Evolutionary conservation across 2,329 filamentous ascomycete genomes (phyloP), one percentile per base, ranked within the genome.

Genomic region (Sarocladium oryzae): DNA sequence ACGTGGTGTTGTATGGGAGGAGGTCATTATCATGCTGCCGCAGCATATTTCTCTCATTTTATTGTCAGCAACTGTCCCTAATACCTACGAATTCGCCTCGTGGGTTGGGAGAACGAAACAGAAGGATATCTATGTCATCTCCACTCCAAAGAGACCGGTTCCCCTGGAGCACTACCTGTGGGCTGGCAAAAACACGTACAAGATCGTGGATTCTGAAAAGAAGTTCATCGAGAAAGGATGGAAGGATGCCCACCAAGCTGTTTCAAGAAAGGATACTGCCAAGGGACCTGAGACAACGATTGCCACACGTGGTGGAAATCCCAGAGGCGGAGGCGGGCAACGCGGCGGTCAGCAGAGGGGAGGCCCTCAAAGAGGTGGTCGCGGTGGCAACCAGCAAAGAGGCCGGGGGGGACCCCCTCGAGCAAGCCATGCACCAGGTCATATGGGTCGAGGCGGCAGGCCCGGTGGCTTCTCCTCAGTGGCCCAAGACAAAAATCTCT

Each of bases 91-190:
- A 65, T 99, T 99, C 61, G 93, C 93, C 1, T 97, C 91, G 0
- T 99, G 93, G 93, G 92, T 99, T 21, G 93, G 93, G 10, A 81
- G 93, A 49, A 99, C 93, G 1, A 99, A 99, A 71, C 92, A 95
- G 70, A 97, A 96, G 69, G 88, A 99, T 61, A 97, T 99, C 30
- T 99, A 97, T 64, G 93, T 99, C 60, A 99, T 99, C 51, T 97
- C 93, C 0, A 99, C 93, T 0, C 85, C 91, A 0, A 99, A 99
- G 68, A 82, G 93, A 53, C 93, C 93, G 0, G 89, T 99, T 1
- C 93, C 93, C 1, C 73, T 99, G 2, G 93, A 99, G 61, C 93
- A 99, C 66, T 99, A 92, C 61, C 77, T 99, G 1, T 99, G 93
- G 93, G 91, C 90, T 4, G 87, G 86, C 53, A 97, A 96, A 66